These are phyloP conservation scores for Candida bentonensis DNA, from an alignment of 805 yeast species.

Conservation along the genomic window DNA sequence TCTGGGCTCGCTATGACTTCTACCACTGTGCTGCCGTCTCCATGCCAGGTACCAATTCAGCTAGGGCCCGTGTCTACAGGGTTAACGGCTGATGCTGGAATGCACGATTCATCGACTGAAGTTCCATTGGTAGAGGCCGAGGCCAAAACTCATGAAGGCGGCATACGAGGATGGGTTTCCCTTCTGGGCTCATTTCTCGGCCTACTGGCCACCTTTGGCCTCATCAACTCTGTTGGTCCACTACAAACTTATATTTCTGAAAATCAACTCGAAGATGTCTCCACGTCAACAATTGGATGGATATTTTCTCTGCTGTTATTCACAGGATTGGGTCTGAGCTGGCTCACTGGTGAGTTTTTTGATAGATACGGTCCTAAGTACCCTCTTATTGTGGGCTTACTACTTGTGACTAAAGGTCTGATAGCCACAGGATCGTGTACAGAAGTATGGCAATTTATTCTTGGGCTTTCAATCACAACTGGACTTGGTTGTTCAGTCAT, in stretches of 20 bases:
- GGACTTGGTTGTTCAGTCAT: conserved; percentile 50
- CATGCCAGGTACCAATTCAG: too few species aligned
- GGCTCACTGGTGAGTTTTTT: conserved; percentile 44
- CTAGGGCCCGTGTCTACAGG: too few species aligned
- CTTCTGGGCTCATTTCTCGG: conserved; percentile 48
- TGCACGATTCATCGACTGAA: too few species aligned
- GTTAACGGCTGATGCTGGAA: too few species aligned
- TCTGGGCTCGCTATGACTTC: too few species aligned
- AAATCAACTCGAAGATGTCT: conserved; percentile 35
- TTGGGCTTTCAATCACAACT: conserved; percentile 40
- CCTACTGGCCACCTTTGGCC: conserved; percentile 38
- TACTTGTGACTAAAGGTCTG: conserved; percentile 36
- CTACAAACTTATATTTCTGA: conserved; percentile 44
- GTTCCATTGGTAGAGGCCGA: too few species aligned
- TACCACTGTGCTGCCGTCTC: too few species aligned
- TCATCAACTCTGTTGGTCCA: conserved; percentile 46
- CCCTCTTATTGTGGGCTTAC: conserved; percentile 32
- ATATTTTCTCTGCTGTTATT: conserved; percentile 31
- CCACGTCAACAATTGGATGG: conserved; percentile 39
- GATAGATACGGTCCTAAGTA: conserved; percentile 43
- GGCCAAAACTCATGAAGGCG: too few species aligned
- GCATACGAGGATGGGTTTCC: conserved; percentile 39
- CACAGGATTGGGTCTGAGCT: conserved; percentile 23
- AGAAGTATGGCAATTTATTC: conserved; percentile 43
- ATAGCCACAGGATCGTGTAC: conserved; percentile 44